Conservation (phyloP, 202 grass and related monocot genomes). For the Musa balbisiana region DNA sequence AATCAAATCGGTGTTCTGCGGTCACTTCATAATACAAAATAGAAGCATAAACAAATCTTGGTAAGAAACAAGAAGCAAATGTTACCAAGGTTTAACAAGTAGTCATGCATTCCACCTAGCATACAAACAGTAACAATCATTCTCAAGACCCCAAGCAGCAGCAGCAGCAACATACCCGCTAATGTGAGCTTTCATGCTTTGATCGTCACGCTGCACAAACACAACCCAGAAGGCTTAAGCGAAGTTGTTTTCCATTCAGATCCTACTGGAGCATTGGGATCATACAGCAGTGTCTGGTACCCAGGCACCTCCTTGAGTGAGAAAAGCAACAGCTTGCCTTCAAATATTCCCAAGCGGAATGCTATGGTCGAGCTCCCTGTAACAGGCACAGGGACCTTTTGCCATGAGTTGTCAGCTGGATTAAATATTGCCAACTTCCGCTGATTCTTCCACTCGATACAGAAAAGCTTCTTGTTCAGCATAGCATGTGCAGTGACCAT, state of each 20-base stretch:
- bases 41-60: no score
- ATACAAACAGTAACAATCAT: background rate
- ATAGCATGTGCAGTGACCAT: conserved; percentile 78
- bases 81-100: no score
- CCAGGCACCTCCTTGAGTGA: conserved; percentile 49
- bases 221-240: conserved; percentile 56
- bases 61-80: no score
- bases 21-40: no score
- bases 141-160: background rate
- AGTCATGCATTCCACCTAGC: background rate
- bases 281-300: conserved; percentile 64
- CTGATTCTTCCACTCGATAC: conserved; percentile 91
- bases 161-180: background rate
- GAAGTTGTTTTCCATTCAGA: conserved; percentile 60
- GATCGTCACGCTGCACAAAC: conserved; percentile 78
- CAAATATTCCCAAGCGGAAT: conserved; percentile 57
- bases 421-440: conserved; percentile 62
- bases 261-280: conserved; percentile 52
- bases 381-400: conserved; percentile 57
- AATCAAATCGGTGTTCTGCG: no score
- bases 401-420: conserved; percentile 60
- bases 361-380: conserved; percentile 60
- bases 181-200: conserved; percentile 36
- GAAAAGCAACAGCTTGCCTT: conserved; percentile 70
- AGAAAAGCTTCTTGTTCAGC: conserved; percentile 63